A percentile compares a stretch with the other conserved stretches of the same genome.
These are phyloP conservation scores for Trypanosoma theileri DNA, from an alignment of 208 protist species.

Conservation along the genomic window DNA sequence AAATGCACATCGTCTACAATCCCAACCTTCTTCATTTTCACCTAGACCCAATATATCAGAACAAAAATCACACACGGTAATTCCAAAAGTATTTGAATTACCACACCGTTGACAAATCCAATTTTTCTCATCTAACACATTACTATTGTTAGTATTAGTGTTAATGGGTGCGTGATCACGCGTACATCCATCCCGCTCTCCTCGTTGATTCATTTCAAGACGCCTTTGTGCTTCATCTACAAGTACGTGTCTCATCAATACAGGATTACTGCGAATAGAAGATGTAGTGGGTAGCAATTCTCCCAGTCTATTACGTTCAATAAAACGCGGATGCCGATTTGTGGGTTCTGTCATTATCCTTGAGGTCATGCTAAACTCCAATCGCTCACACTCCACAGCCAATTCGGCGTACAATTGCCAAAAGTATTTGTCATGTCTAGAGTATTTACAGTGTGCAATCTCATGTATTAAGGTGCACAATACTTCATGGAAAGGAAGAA, in stretches of 20 bases:
- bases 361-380: constrained; percentile 51
- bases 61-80: constrained; percentile 26
- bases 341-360: constrained; percentile 26
- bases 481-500: constrained; percentile 86
- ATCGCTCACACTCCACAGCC: constrained; percentile 66
- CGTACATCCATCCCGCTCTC: constrained; percentile 11
- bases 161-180: not conserved
- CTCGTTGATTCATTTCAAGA: not conserved
- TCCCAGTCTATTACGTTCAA: constrained; percentile 20
- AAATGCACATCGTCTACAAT: constrained; percentile 41
- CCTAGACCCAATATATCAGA: not conserved
- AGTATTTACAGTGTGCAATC: constrained; percentile 75
- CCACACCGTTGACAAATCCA: constrained; percentile 24
- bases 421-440: constrained; percentile 66
- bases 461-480: constrained; percentile 89
- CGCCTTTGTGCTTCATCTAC: constrained; percentile 21
- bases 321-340: not conserved
- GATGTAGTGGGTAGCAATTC: not conserved
- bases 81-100: not conserved
- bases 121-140: not conserved
- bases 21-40: constrained; percentile 26
- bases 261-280: not conserved
- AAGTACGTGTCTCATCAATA: constrained; percentile 13
- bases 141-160: not conserved
- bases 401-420: constrained; percentile 79